Percentiles rank a stretch among this genome's conserved stretches.
These are phyloP conservation scores for Teunomyces funiuensis DNA, from an alignment of 805 yeast genomes.

Conservation along the genomic window DNA sequence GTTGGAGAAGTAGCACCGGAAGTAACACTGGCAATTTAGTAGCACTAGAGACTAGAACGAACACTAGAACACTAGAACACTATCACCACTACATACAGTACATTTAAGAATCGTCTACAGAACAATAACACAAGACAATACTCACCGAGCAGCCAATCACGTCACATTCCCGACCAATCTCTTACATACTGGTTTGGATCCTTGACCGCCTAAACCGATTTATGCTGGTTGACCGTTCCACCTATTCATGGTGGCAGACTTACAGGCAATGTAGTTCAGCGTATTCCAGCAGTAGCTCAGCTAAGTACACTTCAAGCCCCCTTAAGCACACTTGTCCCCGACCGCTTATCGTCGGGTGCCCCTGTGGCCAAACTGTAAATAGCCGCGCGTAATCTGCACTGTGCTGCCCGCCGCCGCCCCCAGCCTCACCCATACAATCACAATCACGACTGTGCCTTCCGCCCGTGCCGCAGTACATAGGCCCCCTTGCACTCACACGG, in stretches of 20 bases:
- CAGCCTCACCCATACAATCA: background rate
- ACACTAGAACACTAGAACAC: too few relatives aligned
- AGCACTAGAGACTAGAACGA: too few relatives aligned
- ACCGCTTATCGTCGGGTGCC: background rate
- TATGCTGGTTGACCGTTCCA: too few relatives aligned
- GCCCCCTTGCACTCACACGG: background rate
- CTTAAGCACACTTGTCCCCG: background rate
- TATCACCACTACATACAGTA: background rate
- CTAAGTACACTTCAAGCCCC: too few relatives aligned
- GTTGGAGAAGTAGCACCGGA: conserved; percentile 10
- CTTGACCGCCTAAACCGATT: too few relatives aligned
- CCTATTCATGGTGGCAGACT: too few relatives aligned
- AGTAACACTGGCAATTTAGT: background rate
- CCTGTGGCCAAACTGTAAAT: background rate
- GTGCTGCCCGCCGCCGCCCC: background rate
- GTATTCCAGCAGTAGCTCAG: too few relatives aligned
- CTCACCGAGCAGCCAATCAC: background rate
- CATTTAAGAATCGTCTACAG: background rate
- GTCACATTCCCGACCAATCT: too few relatives aligned
- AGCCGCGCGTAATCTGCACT: background rate
- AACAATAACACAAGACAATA: background rate
- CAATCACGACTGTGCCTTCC: background rate
- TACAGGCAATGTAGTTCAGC: too few relatives aligned
- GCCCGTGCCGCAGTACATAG: conserved; percentile 1
- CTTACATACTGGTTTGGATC: background rate